Conservation (phyloP, 129 eudicot species). For the Sambucus nigra region DNA sequence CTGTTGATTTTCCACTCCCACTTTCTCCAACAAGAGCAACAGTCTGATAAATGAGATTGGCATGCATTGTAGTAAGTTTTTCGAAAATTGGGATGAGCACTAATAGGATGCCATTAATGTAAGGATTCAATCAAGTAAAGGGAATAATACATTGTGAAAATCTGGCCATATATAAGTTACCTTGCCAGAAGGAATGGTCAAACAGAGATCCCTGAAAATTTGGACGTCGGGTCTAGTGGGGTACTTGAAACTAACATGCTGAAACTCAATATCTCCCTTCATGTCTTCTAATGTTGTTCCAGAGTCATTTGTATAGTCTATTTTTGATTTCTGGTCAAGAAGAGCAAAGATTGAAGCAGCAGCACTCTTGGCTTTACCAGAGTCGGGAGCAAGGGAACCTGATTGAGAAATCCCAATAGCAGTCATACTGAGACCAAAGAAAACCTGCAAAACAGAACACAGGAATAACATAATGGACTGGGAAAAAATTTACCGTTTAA, state of each 20-base stretch:
- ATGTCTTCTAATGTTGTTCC: constrained; percentile 16
- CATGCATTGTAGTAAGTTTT: neutral
- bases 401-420: constrained; percentile 20
- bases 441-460: constrained; percentile 25
- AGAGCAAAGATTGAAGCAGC: constrained; percentile 30
- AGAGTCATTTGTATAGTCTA: constrained; percentile 26
- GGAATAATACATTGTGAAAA: neutral
- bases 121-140: neutral
- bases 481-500: too few relatives aligned
- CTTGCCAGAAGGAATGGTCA: constrained; percentile 28
- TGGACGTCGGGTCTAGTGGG: constrained; percentile 31
- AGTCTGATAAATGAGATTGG: constrained; percentile 11
- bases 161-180: constrained; percentile 12
- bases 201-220: constrained; percentile 18
- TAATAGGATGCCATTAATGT: too few relatives aligned
- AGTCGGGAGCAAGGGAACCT: constrained; percentile 21
- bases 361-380: constrained; percentile 25
- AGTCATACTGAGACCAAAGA: constrained; percentile 26
- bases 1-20: constrained; percentile 38
- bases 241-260: constrained; percentile 23
- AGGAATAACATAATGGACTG: too few relatives aligned
- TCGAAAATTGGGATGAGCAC: too few relatives aligned
- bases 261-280: constrained; percentile 27
- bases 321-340: constrained; percentile 26
- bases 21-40: constrained; percentile 38